Evolutionary conservation across 2,329 filamentous ascomycete genomes (phyloP).

Genomic region (Microdochium trichocladiopsis): DNA sequence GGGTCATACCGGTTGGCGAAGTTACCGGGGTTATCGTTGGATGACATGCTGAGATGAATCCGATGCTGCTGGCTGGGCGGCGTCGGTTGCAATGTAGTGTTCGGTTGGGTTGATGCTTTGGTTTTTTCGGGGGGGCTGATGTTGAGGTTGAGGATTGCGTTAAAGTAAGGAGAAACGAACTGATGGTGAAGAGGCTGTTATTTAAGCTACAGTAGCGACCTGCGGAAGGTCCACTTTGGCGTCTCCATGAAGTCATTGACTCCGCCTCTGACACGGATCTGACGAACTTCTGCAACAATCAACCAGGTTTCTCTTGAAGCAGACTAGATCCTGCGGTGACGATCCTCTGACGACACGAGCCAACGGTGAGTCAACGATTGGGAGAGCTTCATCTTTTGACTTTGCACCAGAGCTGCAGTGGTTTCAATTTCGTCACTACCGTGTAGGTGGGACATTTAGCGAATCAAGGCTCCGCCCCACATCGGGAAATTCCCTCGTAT

Average conservation of each 20-base stretch:
- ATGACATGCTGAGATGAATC: too few species aligned
- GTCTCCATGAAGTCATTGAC: background rate
- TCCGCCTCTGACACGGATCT: background rate
- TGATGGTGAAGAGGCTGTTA: background rate
- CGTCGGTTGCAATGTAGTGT: background rate
- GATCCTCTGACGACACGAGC: background rate
- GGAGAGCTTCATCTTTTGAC: background rate
- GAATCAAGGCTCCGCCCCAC: too few species aligned
- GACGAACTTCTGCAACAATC: background rate
- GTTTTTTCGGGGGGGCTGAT: background rate
- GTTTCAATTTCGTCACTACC: too few species aligned
- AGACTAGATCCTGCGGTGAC: background rate
- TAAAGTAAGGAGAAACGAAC: background rate
- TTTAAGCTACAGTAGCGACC: too few species aligned
- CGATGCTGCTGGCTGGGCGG: too few species aligned
- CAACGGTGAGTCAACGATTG: background rate
- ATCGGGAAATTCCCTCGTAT: too few species aligned
- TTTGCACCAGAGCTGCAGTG: background rate
- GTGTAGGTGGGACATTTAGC: too few species aligned
- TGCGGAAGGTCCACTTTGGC: background rate
- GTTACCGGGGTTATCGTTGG: too few species aligned
- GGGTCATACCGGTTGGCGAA: too few species aligned
- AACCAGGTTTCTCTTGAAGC: background rate
- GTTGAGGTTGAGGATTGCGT: background rate
- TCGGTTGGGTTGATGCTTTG: background rate